These are phyloP conservation scores for Margaritispora aquatica DNA, from an alignment of 495 filamentous ascomycete genomes.

Conservation along the genomic window DNA sequence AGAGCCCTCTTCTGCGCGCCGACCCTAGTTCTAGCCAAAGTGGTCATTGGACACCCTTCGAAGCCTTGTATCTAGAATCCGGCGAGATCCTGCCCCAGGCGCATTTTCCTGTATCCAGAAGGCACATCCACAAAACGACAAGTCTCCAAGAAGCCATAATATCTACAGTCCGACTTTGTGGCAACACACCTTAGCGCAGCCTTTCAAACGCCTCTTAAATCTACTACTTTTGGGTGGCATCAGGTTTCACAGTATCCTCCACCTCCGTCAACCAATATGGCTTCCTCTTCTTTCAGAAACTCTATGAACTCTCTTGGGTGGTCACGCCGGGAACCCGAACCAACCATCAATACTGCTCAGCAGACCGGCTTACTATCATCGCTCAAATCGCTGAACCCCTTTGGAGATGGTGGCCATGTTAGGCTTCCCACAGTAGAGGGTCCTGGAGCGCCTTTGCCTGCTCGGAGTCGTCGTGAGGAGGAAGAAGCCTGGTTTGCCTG, in stretches of 20 bases:
- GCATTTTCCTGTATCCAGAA: slow-evolving; percentile 24
- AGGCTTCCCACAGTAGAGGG: slow-evolving; percentile 80
- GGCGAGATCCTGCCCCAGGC: slow-evolving; percentile 22
- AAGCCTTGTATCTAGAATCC: slow-evolving; percentile 5
- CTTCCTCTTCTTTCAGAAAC: slow-evolving; percentile 82
- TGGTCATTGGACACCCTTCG: slow-evolving; percentile 34
- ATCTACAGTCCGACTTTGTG: background rate
- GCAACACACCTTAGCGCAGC: background rate
- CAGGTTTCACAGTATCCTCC: slow-evolving; percentile 6
- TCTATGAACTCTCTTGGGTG: slow-evolving; percentile 93
- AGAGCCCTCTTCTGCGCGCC: background rate
- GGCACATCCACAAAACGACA: slow-evolving; percentile 7
- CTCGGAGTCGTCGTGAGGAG: slow-evolving; percentile 79
- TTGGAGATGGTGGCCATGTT: slow-evolving; percentile 82
- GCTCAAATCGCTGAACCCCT: slow-evolving; percentile 83
- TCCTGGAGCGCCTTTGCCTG: slow-evolving; percentile 81
- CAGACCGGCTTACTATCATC: slow-evolving; percentile 65
- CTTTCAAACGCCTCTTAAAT: background rate
- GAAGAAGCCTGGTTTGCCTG: slow-evolving; percentile 93
- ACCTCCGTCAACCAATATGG: slow-evolving; percentile 51
- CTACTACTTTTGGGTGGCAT: background rate
- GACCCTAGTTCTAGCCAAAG: background rate
- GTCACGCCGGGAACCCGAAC: slow-evolving; percentile 78
- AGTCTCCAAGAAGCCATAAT: background rate
- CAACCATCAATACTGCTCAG: slow-evolving; percentile 69